Base-by-base conservation (phyloP, 306 rosid genomes). In the Urtica urens region DNA sequence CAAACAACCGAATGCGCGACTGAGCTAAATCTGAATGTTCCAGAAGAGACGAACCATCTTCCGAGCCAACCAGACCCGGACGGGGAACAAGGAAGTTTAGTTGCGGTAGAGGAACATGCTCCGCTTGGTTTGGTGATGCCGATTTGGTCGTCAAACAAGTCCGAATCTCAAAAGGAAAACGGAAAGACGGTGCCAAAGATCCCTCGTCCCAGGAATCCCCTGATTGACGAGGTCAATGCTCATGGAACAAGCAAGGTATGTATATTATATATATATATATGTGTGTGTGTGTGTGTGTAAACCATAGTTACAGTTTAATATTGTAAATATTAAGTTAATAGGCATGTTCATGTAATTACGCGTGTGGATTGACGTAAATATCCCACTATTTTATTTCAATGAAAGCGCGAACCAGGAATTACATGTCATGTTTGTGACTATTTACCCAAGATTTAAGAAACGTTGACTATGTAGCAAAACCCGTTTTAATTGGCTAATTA, bases 181-280 rank as follows among this genome's bases (percentile, higher is more conserved):
- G 86, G 72, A 62, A 69, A 71, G 49, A 74, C 65, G 46, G 67
- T 65, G 31, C 70, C 51, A 34, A 90, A 85, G 71, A 48, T 63
- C 46, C 81, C 82, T 71, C 93, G 71, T 58, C 87, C 95, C 15
- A 65, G 64, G 46, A 76, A 62, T 68, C 96, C 92, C 59, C 74
- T 78, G 37, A 67, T 82, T 27, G 99, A 92, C 59, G 76, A 71
- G 35, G 85, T 60, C 53, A 76, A 76, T 40, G 94, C 96, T 64
- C 86, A 71, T 51, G 99, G 86, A 67, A 78, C 76, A 82, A 82
- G 93, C 99, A 82, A 74, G 93, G 99, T 84, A 72, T 17, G 38
- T 56, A 56, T 43, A n/a, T n/a, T n/a, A n/a, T n/a, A n/a, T n/a
- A n/a, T n/a, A n/a, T n/a, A n/a, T n/a, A n/a, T n/a, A n/a, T n/a